These are phyloP conservation scores for Lepidium didymum DNA, from an alignment of 345 rosid species.

Conservation along the genomic window DNA sequence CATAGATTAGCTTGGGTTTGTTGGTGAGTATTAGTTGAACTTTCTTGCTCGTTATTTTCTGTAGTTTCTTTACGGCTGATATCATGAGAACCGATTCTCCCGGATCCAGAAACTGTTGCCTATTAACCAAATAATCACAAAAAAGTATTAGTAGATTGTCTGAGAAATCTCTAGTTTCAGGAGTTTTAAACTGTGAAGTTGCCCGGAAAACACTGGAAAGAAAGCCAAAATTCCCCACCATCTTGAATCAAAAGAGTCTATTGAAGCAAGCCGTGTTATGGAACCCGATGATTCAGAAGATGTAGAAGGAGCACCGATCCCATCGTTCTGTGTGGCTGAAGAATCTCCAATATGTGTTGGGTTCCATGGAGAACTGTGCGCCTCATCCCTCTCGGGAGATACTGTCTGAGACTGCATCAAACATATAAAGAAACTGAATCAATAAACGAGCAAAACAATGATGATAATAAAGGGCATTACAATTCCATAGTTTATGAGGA, in stretches of 20 bases:
- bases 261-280: constrained; percentile 85
- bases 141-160: background rate
- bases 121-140: constrained; percentile 20
- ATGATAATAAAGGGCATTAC: background rate
- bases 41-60: constrained; percentile 82
- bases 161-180: background rate
- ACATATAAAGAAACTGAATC: background rate
- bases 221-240: constrained; percentile 42
- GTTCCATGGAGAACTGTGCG: constrained; percentile 64
- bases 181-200: background rate
- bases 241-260: constrained; percentile 90
- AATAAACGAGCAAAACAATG: background rate
- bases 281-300: constrained; percentile 55
- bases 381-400: constrained; percentile 50
- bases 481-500: background rate
- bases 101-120: constrained; percentile 92
- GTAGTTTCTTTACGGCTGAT: constrained; percentile 78
- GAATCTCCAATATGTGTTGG: constrained; percentile 67
- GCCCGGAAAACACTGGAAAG: background rate
- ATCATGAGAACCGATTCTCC: constrained; percentile 93
- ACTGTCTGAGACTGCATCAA: constrained; percentile 36
- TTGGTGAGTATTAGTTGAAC: constrained; percentile 93
- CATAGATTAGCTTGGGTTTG: constrained; percentile 82
- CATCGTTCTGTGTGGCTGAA: constrained; percentile 45
- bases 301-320: constrained; percentile 38